Conservation (phyloP, 73 alveolate genomes). For the Tetrahymena malaccensis region DNA sequence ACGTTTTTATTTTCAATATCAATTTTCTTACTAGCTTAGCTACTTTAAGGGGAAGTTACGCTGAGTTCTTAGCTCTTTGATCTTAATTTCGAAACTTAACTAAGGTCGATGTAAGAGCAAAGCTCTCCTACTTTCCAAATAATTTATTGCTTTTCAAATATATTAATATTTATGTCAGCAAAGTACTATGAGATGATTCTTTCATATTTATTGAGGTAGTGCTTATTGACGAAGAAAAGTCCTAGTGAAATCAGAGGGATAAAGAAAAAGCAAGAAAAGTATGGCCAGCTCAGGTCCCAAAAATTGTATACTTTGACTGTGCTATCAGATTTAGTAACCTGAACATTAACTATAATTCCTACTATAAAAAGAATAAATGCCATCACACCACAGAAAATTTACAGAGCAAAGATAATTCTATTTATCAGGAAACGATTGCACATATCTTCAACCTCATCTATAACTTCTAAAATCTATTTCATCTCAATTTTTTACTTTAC, state of each 20-base stretch:
- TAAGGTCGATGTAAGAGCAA: neutral
- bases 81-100: neutral
- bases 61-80: neutral
- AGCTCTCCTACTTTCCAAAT: neutral
- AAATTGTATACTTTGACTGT: neutral
- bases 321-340: neutral
- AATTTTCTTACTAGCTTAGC: neutral
- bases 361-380: neutral
- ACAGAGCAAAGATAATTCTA: neutral
- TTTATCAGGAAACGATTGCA: neutral
- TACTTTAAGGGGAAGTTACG: neutral
- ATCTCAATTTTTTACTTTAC: neutral
- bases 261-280: neutral
- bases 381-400: neutral
- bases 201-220: neutral
- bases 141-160: neutral
- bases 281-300: neutral
- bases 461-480: neutral
- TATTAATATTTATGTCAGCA: neutral
- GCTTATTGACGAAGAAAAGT: neutral
- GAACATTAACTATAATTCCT: neutral
- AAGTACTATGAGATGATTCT: neutral
- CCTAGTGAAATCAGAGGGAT: neutral
- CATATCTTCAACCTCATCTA: neutral
- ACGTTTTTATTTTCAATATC: neutral